phyloP scores from a whole-genome alignment of 169 alveolate species.

The Plasmodium fragile region DNA sequence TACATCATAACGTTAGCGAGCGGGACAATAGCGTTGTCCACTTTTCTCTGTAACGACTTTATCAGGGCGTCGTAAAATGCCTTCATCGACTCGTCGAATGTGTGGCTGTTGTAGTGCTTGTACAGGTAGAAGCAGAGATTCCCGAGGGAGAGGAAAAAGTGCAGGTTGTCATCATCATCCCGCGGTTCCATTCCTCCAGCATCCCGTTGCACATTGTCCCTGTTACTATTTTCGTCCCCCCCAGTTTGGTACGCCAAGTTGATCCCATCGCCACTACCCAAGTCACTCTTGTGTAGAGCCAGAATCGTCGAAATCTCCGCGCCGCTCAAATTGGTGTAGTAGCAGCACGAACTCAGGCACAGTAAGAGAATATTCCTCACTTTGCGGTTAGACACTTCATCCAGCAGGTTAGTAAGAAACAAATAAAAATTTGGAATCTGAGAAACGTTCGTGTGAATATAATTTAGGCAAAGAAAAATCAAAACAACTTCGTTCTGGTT shows the following conservation, averaged over 20 bases:
- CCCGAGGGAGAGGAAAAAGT: constrained; percentile 45
- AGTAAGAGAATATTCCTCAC: constrained; percentile 33
- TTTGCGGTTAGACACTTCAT: not conserved
- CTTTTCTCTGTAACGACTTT: not conserved
- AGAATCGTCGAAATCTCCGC: constrained; percentile 17
- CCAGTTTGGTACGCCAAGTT: not conserved
- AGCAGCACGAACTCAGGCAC: constrained; percentile 66
- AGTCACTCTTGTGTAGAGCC: constrained; percentile 3
- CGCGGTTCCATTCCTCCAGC: not conserved
- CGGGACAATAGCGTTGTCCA: constrained; percentile 21
- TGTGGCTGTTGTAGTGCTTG: constrained; percentile 51
- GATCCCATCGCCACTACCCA: not conserved
- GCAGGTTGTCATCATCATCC: constrained; percentile 25
- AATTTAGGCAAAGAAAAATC: constrained; percentile 66
- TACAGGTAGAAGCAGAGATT: constrained; percentile 54
- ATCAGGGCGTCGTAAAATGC: constrained; percentile 14
- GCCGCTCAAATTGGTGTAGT: constrained; percentile 35
- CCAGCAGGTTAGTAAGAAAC: not conserved
- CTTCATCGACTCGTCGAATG: constrained; percentile 32
- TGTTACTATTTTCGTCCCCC: not conserved
- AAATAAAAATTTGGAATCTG: constrained; percentile 37
- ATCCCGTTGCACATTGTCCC: not conserved
- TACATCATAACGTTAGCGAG: constrained; percentile 52
- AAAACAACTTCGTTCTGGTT: constrained; percentile 52
- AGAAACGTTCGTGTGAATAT: constrained; percentile 53